Conservation (phyloP, 257 asterid species). For the Solanum rostratum region DNA sequence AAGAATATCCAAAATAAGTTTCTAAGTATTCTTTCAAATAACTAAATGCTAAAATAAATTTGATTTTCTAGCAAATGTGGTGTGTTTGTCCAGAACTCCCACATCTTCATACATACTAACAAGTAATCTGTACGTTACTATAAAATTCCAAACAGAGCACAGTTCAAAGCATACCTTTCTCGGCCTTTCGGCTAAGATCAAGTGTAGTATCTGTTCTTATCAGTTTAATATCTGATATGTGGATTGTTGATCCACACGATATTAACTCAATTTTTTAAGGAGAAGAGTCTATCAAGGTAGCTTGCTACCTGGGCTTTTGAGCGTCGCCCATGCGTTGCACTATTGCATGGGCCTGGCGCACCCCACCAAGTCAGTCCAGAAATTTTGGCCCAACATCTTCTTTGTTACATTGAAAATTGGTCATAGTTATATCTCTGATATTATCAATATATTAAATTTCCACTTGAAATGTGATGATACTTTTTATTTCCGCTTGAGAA, state of each 20-base stretch:
- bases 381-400: too few species aligned
- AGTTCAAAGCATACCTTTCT: conserved; percentile 30
- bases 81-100: neutral
- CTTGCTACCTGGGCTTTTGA: neutral
- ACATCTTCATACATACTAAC: neutral
- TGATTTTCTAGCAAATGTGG: neutral
- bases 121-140: neutral
- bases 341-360: neutral
- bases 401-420: too few species aligned
- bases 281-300: neutral
- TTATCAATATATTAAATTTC: too few species aligned
- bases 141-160: neutral
- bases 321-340: neutral
- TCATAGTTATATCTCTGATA: too few species aligned
- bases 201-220: conserved; percentile 81
- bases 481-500: too few species aligned
- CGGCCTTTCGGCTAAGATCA: conserved; percentile 78
- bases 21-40: neutral
- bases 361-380: neutral
- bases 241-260: neutral
- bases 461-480: too few species aligned
- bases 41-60: neutral
- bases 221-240: conserved; percentile 21
- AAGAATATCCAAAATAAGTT: too few species aligned
- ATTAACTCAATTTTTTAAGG: neutral